Conservation (phyloP, 116 monocot species). For the Papilionanthe hybrid region DNA sequence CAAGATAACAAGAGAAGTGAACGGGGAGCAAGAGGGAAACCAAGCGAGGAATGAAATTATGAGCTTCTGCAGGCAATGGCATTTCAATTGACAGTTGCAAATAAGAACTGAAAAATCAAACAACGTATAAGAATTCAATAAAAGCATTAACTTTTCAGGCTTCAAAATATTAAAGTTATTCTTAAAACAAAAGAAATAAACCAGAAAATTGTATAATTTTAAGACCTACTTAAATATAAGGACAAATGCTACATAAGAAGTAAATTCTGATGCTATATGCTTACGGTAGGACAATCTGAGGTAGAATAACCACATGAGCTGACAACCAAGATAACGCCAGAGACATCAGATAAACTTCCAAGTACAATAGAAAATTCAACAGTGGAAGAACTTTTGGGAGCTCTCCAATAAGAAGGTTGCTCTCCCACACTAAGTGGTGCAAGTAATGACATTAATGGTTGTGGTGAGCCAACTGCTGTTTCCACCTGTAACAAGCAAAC, state of each 20-base stretch:
- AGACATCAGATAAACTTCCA: slow-evolving; percentile 79
- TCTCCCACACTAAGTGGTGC: slow-evolving; percentile 64
- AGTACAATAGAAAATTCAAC: slow-evolving; percentile 92
- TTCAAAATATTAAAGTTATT: neutral
- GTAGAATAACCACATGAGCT: slow-evolving; percentile 91
- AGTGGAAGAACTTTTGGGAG: slow-evolving; percentile 48
- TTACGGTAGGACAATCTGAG: slow-evolving; percentile 83
- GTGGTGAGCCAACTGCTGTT: slow-evolving; percentile 68
- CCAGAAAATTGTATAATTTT: neutral
- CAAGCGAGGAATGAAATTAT: no score
- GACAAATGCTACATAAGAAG: neutral
- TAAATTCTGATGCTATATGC: slow-evolving; percentile 9
- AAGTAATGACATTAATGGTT: slow-evolving; percentile 70
- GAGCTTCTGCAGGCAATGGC: neutral
- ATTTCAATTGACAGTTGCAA: neutral
- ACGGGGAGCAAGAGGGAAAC: no score
- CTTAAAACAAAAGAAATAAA: neutral
- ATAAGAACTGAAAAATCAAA: neutral
- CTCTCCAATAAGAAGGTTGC: slow-evolving; percentile 69
- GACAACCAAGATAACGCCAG: slow-evolving; percentile 73
- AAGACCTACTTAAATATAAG: neutral
- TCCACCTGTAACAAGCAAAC: slow-evolving; percentile 60
- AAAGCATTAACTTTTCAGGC: neutral
- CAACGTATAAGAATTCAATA: neutral
- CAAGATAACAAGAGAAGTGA: neutral